Conservation (phyloP, 2,329 filamentous ascomycete genomes). For the Aspergillus amoenus region DNA sequence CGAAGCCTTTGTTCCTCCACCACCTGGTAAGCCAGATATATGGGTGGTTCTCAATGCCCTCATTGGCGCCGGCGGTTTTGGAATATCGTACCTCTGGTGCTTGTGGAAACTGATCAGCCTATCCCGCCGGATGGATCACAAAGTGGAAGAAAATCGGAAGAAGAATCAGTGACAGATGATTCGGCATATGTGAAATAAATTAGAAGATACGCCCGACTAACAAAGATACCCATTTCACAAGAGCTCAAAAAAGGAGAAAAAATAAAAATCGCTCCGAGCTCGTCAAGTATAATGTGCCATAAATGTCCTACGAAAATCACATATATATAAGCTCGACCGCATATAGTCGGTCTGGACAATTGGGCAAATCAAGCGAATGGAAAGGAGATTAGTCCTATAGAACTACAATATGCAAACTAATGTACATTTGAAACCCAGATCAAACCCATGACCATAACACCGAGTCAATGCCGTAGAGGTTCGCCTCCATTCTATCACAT, state of each 20-base stretch:
- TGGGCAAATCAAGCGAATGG: neutral
- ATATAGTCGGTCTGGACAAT: neutral
- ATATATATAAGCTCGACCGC: neutral
- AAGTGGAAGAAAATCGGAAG: conserved; percentile 29
- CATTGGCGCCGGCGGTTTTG: conserved; percentile 80
- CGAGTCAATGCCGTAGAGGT: conserved; percentile 5
- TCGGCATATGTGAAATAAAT: neutral
- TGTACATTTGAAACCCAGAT: conserved; percentile 16
- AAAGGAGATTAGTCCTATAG: conserved; percentile 10
- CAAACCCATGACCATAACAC: conserved; percentile 16
- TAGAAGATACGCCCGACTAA: conserved; percentile 3
- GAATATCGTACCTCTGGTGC: conserved; percentile 89
- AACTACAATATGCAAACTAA: conserved; percentile 11
- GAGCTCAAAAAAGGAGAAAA: neutral
- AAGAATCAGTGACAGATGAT: conserved; percentile 32
- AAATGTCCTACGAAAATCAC: neutral
- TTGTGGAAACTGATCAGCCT: conserved; percentile 59
- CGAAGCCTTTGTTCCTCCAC: conserved; percentile 68
- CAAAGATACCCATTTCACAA: conserved; percentile 29
- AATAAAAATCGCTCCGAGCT: neutral
- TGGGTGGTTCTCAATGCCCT: conserved; percentile 93
- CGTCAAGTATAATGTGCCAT: neutral
- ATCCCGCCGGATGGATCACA: conserved; percentile 27
- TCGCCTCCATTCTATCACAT: conserved; percentile 2
- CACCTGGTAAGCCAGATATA: conserved; percentile 78